Conservation (phyloP, 139 green algal genomes). For the Trebouxia sp. region DNA sequence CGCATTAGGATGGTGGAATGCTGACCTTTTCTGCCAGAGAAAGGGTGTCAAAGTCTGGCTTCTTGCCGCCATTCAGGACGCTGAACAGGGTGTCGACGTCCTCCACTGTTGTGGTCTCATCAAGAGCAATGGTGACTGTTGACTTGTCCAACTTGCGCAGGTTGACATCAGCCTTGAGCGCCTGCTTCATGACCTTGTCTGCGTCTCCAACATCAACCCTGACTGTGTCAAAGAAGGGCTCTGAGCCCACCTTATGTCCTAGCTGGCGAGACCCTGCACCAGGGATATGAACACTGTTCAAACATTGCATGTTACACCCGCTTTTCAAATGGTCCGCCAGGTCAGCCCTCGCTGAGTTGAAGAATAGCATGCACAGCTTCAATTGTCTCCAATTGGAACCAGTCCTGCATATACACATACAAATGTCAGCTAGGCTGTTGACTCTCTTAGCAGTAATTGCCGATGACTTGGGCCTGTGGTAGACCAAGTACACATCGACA, state of each 20-base stretch:
- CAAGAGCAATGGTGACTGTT: slow-evolving; percentile 79
- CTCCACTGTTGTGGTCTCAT: slow-evolving; percentile 87
- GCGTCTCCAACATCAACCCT: slow-evolving; percentile 58
- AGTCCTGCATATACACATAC: no score
- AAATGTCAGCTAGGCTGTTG: slow-evolving; percentile 84
- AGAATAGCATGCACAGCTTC: no score
- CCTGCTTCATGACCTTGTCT: slow-evolving; percentile 35
- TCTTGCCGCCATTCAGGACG: slow-evolving; percentile 66
- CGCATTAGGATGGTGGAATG: background rate
- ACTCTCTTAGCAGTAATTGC: slow-evolving; percentile 84
- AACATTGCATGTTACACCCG: no score
- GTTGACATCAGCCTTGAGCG: slow-evolving; percentile 70
- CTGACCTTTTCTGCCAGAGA: slow-evolving; percentile 65
- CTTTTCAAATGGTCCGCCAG: no score
- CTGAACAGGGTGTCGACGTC: slow-evolving; percentile 91
- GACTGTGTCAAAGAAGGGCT: slow-evolving; percentile 97
- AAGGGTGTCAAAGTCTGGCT: slow-evolving; percentile 72
- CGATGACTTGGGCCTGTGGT: slow-evolving; percentile 96
- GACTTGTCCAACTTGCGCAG: slow-evolving; percentile 77
- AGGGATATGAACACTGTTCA: no score
- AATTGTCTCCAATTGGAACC: no score
- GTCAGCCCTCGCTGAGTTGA: no score
- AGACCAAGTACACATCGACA: slow-evolving; percentile 93
- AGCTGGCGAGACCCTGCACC: slow-evolving; percentile 68
- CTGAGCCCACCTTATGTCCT: slow-evolving; percentile 55